Percentiles rank a stretch among this genome's conserved stretches.
phyloP scores from a whole-genome alignment of 2,329 filamentous ascomycete genomes.

The Nakataea oryzae region DNA sequence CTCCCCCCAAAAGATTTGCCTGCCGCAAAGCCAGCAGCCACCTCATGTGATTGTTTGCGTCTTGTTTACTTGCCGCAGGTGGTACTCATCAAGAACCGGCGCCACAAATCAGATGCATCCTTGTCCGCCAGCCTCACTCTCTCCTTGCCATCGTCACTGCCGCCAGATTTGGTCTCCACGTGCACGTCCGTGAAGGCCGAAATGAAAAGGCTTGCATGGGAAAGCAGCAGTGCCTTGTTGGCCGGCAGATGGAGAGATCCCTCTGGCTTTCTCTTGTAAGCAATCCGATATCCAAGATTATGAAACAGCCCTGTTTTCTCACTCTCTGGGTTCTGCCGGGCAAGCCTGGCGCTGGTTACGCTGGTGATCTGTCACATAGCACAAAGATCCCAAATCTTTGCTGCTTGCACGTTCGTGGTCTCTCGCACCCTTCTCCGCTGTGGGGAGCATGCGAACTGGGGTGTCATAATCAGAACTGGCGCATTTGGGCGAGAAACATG shows the following conservation, averaged over 20 bases:
- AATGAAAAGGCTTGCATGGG: background rate
- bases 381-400: slow-evolving; percentile 3
- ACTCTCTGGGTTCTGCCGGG: background rate
- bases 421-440: background rate
- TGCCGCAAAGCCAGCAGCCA: background rate
- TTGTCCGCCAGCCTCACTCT: background rate
- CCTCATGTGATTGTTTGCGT: background rate
- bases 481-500: background rate
- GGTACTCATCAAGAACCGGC: background rate
- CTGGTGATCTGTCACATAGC: slow-evolving; percentile 4
- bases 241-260: background rate
- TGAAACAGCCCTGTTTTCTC: background rate
- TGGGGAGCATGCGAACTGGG: background rate
- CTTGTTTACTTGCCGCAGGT: background rate
- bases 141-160: background rate
- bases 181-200: background rate
- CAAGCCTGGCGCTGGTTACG: background rate
- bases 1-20: background rate
- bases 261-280: background rate
- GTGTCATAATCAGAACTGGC: background rate
- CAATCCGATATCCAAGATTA: background rate
- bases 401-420: background rate
- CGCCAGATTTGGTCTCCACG: background rate
- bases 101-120: background rate
- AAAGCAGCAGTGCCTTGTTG: background rate